Conservation (phyloP, 2,329 filamentous ascomycete species). For the Ceratocystis papillata region DNA sequence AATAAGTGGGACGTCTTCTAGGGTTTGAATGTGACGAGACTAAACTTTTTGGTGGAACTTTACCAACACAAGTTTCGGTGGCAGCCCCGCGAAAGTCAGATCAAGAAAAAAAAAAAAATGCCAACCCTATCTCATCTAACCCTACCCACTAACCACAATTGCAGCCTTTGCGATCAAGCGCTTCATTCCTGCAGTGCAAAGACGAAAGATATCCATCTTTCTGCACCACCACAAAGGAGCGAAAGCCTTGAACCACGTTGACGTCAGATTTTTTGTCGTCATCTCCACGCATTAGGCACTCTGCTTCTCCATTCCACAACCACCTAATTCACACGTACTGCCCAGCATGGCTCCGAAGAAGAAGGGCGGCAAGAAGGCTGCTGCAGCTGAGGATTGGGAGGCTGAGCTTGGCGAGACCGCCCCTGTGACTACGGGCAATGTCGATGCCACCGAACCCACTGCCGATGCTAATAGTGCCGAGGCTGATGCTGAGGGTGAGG, state of each 20-base stretch:
- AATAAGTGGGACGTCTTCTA: not conserved
- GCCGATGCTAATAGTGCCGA: conserved; percentile 36
- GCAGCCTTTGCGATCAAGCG: conserved; percentile 4
- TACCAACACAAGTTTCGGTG: not conserved
- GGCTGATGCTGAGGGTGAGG: conserved; percentile 43
- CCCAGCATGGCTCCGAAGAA: conserved; percentile 78
- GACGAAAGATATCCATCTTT: not conserved
- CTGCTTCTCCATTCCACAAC: conserved; percentile 1
- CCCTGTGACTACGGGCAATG: conserved; percentile 43
- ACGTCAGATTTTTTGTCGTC: not conserved
- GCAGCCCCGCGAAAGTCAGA: conserved; percentile 8
- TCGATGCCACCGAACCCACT: conserved; percentile 26
- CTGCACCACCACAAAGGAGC: not conserved
- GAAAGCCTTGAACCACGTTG: not conserved
- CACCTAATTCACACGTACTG: conserved; percentile 8
- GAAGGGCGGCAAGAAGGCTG: conserved; percentile 75
- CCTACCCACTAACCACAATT: conserved; percentile 9
- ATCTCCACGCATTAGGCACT: not conserved
- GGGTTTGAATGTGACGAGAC: not conserved
- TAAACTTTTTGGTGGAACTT: not conserved
- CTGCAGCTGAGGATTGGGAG: conserved; percentile 85
- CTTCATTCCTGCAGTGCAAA: not conserved
- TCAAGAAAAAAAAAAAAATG: conserved; percentile 15
- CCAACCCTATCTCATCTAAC: not conserved
- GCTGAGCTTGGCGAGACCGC: conserved; percentile 74